phyloP scores from a whole-genome alignment of 2,329 filamentous ascomycete species.

The Fusarium graminum region DNA sequence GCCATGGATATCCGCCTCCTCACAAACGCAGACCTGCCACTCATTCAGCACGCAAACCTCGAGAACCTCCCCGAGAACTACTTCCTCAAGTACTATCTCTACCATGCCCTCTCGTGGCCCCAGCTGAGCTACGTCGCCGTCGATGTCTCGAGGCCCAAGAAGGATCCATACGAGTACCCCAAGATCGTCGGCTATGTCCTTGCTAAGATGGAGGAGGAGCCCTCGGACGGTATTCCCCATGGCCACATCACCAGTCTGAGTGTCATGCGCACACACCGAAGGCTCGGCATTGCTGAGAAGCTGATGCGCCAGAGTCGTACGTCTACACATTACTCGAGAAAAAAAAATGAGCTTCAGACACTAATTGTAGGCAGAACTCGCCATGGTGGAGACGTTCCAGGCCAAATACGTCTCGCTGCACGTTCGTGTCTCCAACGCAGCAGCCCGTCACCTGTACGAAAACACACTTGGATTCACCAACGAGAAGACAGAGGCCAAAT shows the following conservation, averaged over 20 bases:
- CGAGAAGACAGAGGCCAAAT: conserved; percentile 87
- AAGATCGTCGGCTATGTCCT: conserved; percentile 99
- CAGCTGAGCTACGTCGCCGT: conserved; percentile 97
- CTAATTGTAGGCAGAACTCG: conserved; percentile 73
- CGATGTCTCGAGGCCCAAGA: conserved; percentile 83
- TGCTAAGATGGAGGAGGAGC: conserved; percentile 99
- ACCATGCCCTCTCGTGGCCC: conserved; percentile 98
- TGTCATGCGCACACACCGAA: conserved; percentile 95
- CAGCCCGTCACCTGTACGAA: conserved; percentile 91
- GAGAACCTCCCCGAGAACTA: conserved; percentile 99
- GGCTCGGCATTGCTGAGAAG: conserved; percentile 94
- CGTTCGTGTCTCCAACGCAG: conserved; percentile 93
- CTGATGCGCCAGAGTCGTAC: conserved; percentile 95
- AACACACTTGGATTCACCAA: conserved; percentile 91
- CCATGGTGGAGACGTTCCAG: conserved; percentile 95
- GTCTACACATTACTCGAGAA: conserved; percentile 52
- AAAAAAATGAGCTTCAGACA: not conserved
- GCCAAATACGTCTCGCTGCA: conserved; percentile 95
- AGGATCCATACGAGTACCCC: conserved; percentile 87
- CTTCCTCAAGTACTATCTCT: conserved; percentile 99
- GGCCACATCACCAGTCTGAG: conserved; percentile 96
- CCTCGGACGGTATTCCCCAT: conserved; percentile 88
- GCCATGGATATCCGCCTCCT: conserved; percentile 93
- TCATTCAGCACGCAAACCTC: conserved; percentile 98
- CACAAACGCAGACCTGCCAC: conserved; percentile 83